Evolutionary conservation across 805 yeast genomes (phyloP).

Genomic region (Yarrowia keelungensis): DNA sequence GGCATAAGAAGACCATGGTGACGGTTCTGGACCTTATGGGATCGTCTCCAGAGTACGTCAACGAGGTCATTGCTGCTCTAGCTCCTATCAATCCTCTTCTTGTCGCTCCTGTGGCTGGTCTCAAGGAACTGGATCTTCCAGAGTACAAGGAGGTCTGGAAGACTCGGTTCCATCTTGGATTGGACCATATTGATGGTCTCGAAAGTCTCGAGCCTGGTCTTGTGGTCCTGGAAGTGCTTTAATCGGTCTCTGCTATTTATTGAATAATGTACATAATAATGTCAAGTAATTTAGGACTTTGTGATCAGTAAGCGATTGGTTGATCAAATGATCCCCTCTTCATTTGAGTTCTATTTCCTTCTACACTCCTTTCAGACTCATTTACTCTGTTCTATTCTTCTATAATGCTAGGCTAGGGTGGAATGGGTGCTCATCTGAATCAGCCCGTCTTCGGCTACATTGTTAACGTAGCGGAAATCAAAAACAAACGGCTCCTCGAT

Average conservation of each 20-base stretch:
- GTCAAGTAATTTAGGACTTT: no score
- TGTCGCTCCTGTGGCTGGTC: slow-evolving; percentile 45
- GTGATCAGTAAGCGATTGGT: no score
- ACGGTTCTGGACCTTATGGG: slow-evolving; percentile 60
- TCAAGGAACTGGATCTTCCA: slow-evolving; percentile 10
- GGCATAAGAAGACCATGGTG: slow-evolving; percentile 39
- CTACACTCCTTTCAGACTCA: not conserved
- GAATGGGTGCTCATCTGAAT: slow-evolving; percentile 34
- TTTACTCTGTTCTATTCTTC: not conserved
- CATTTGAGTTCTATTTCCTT: not conserved
- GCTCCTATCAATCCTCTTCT: slow-evolving; percentile 44
- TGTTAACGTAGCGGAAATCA: slow-evolving; percentile 21
- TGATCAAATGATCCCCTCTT: no score
- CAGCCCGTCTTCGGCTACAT: slow-evolving; percentile 7
- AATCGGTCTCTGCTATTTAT: not conserved
- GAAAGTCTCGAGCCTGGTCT: slow-evolving; percentile 65
- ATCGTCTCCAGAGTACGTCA: slow-evolving; percentile 47
- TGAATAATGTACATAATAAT: slow-evolving; percentile 5
- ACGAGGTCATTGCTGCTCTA: slow-evolving; percentile 39
- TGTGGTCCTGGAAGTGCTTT: slow-evolving; percentile 44
- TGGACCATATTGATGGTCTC: slow-evolving; percentile 74
- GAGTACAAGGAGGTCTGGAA: slow-evolving; percentile 43
- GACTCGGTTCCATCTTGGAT: slow-evolving; percentile 60
- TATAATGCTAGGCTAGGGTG: slow-evolving; percentile 18
- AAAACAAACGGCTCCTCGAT: slow-evolving; percentile 37